Percentiles rank a stretch among this genome's conserved stretches.
Evolutionary conservation across 2,329 filamentous ascomycete species (phyloP).

Genomic region (Fusarium haematococcum): DNA sequence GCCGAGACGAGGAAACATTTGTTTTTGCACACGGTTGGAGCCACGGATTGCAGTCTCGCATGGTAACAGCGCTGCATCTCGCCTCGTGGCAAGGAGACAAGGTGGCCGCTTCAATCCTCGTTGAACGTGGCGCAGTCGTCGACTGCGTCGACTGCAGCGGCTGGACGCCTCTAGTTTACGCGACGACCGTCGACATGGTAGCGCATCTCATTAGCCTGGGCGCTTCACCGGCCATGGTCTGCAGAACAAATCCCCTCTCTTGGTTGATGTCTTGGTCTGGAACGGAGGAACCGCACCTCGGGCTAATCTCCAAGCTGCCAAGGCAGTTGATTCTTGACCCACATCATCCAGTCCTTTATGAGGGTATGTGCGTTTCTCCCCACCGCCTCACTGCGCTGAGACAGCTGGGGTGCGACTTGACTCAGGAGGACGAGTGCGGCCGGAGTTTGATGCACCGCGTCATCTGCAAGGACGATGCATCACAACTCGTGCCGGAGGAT

Average conservation of each 20-base stretch:
- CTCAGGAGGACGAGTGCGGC: background rate
- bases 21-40: background rate
- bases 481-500: background rate
- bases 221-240: background rate
- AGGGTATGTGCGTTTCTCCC: background rate
- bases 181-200: background rate
- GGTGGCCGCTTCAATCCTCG: background rate
- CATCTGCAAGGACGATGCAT: background rate
- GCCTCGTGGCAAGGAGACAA: background rate
- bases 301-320: background rate
- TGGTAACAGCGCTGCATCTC: background rate
- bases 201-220: background rate
- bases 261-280: background rate
- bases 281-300: background rate
- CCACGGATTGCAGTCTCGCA: background rate
- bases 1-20: background rate
- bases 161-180: background rate
- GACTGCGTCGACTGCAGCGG: background rate
- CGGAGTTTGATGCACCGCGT: slow-evolving; percentile 12
- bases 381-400: accelerated
- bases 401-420: background rate
- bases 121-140: background rate
- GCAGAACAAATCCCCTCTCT: background rate
- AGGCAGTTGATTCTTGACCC: background rate
- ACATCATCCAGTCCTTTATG: accelerated